Conservation (phyloP, 352 stramenopile genomes). For the Phytophthora ohioensis region DNA sequence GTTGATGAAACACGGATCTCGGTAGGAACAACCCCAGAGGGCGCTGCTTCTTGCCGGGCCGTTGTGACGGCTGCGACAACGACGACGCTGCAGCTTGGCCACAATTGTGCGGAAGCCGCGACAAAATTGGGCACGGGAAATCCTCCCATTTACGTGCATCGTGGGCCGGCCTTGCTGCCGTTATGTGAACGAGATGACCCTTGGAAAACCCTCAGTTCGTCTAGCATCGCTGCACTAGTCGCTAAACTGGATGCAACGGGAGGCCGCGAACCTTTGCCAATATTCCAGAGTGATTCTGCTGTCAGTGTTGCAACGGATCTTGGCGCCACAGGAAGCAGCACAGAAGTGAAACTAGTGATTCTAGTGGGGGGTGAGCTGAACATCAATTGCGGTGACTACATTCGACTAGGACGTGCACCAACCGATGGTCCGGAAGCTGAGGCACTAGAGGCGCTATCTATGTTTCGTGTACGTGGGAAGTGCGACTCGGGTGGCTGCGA, state of each 20-base stretch:
- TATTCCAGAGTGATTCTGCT: constrained; percentile 68
- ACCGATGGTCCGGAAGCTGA: constrained; percentile 22
- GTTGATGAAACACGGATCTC: constrained; percentile 31
- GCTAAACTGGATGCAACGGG: constrained; percentile 38
- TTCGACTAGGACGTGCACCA: constrained; percentile 62
- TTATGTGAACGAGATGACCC: constrained; percentile 60
- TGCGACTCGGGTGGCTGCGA: constrained; percentile 53
- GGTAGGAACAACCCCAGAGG: constrained; percentile 27
- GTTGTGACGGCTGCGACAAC: constrained; percentile 20
- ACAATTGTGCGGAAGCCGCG: constrained; percentile 31
- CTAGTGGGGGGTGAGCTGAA: constrained; percentile 18
- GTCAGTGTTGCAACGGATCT: constrained; percentile 57
- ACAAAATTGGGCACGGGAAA: constrained; percentile 41
- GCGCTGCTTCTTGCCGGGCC: constrained; percentile 31
- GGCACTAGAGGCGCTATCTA: constrained; percentile 28
- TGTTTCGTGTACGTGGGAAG: constrained; percentile 76
- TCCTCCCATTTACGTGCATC: constrained; percentile 57
- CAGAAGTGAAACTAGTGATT: constrained; percentile 20
- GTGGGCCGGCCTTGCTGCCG: constrained; percentile 72
- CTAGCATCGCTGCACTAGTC: constrained; percentile 38
- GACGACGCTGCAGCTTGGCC: constrained; percentile 34
- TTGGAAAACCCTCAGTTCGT: constrained; percentile 54
- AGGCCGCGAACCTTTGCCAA: constrained; percentile 53
- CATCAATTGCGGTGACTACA: constrained; percentile 73
- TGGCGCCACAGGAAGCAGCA: constrained; percentile 39